These are phyloP conservation scores for Suhomyces prunicola DNA, from an alignment of 805 yeast species.

Conservation along the genomic window DNA sequence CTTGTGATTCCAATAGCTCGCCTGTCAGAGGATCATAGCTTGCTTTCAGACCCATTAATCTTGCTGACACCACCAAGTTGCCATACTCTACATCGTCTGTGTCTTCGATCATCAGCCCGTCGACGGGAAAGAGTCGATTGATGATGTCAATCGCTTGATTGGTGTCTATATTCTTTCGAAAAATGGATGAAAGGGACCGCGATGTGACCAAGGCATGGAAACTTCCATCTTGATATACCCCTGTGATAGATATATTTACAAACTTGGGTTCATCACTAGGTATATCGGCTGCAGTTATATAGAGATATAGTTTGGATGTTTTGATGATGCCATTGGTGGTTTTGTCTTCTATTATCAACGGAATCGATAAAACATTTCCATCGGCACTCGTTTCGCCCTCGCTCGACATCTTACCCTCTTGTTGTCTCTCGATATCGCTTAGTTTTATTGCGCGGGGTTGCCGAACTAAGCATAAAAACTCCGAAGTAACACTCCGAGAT, in stretches of 20 bases:
- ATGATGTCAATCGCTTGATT: slow-evolving; percentile 18
- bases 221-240: slow-evolving; percentile 20
- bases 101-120: slow-evolving; percentile 2
- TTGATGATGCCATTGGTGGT: slow-evolving; percentile 10
- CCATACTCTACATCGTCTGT: slow-evolving; percentile 5
- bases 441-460: not conserved
- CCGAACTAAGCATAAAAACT: not conserved
- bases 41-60: slow-evolving; percentile 1
- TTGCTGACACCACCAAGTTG: not conserved
- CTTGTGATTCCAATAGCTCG: slow-evolving; percentile 7
- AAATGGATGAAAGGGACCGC: not conserved
- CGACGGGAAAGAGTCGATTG: slow-evolving; percentile 16
- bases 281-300: slow-evolving; percentile 8
- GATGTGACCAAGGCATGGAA: slow-evolving; percentile 15
- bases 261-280: slow-evolving; percentile 8
- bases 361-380: slow-evolving; percentile 9
- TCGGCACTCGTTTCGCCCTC: not conserved
- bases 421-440: not conserved
- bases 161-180: slow-evolving; percentile 6
- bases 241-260: slow-evolving; percentile 14
- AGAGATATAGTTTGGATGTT: slow-evolving; percentile 15
- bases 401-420: not conserved
- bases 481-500: not conserved
- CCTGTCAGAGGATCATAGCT: slow-evolving; percentile 3
- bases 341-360: slow-evolving; percentile 18